Percentiles rank a stretch among this genome's conserved stretches.
These are phyloP conservation scores for Crithidia thermophila DNA, from an alignment of 208 protist species.

Conservation along the genomic window DNA sequence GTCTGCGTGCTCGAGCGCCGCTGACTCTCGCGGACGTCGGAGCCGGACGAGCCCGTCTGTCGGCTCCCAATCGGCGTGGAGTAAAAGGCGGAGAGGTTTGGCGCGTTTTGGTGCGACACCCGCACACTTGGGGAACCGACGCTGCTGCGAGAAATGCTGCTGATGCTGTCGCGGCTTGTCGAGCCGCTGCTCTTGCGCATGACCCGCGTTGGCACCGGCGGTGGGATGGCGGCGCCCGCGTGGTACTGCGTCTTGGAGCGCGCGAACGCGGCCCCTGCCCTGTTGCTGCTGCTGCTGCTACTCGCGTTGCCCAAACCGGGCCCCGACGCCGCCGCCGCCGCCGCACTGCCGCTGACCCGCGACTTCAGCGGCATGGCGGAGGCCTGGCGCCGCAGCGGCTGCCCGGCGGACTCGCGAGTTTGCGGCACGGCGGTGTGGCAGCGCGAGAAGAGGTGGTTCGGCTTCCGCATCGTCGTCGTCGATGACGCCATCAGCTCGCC, in stretches of 20 bases:
- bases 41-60: background rate
- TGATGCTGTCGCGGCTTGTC: constrained; percentile 10
- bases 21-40: constrained; percentile 8
- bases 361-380: constrained; percentile 14
- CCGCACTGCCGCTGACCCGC: background rate
- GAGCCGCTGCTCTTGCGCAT: background rate
- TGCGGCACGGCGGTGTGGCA: constrained; percentile 34
- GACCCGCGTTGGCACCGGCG: background rate
- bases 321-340: background rate
- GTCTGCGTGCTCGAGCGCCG: background rate
- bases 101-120: constrained; percentile 6
- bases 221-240: background rate
- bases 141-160: constrained; percentile 14
- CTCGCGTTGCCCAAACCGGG: background rate
- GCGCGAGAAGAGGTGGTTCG: constrained; percentile 29
- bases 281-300: background rate
- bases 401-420: background rate
- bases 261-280: constrained; percentile 15
- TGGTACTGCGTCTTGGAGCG: constrained; percentile 27
- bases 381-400: constrained; percentile 10
- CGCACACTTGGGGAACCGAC: constrained; percentile 11
- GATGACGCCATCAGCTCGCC: background rate
- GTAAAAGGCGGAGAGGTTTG: constrained; percentile 11
- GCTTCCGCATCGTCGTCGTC: constrained; percentile 8
- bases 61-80: background rate